Evolutionary conservation across 139 green algal species (phyloP), one percentile per base, ranked within the genome.

Genomic region (Klebsormidium nitens): DNA sequence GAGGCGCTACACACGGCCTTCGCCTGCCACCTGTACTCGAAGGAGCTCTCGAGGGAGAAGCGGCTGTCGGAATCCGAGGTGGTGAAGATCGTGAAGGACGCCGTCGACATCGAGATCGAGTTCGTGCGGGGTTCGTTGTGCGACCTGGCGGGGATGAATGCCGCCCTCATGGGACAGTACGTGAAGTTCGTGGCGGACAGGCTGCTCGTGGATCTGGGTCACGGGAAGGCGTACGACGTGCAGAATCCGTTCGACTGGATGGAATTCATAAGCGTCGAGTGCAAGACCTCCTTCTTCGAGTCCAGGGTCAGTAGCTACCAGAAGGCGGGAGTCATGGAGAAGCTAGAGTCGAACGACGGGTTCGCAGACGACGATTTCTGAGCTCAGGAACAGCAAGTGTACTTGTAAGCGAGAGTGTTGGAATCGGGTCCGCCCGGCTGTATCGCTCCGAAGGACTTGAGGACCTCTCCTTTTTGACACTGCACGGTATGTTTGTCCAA

Each of bases 261-360:
- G 92, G 91, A 97, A 80, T 77, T 90, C 39, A 92, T 97, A 56
- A 91, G 85, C 36, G 74, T 95, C 17, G 84, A 95, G 85, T 74
- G 71, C 40, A 80, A 96, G 83, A 96, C 91, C 64, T 96, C 96
- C 84, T 96, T 97, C 76, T 96, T 96, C 71, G 92, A 96, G 84
- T 92, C 92, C 81, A 85, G 91, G 28, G 91, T 96, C 36, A 88
- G 86, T 5, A 88, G 96, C 28, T 97, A 96, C 83, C 90, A 95
- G 74, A 93, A 93, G 81, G 84, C 84, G 0, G 87, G 89, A 23
- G 90, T 96, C 19, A 95, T 96, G 91, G 14, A 3, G 64, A 31
- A 36, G 56, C 56, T n/a, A n/a, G n/a, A n/a, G n/a, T n/a, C n/a
- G n/a, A n/a, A n/a, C n/a, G n/a, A n/a, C n/a, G n/a, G n/a, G n/a